Conservation (phyloP, 2,329 filamentous ascomycete species). For the Zymoseptoria ardabiliae region DNA sequence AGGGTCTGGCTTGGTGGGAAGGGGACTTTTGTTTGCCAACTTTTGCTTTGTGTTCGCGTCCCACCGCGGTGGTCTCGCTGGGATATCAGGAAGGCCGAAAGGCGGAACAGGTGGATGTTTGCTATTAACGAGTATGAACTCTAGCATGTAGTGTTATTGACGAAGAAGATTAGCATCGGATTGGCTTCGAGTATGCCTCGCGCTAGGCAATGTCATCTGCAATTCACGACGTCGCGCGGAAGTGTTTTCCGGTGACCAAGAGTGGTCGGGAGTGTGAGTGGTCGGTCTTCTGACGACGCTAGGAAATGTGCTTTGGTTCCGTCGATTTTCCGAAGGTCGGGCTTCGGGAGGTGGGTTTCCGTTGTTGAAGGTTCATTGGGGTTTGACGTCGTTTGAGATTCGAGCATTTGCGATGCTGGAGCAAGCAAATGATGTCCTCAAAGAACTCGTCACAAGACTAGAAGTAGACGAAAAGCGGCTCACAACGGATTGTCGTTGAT, state of each 20-base stretch:
- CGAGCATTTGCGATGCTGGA: too few relatives aligned
- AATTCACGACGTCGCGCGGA: not conserved
- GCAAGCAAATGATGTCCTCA: too few relatives aligned
- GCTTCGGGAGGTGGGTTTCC: not conserved
- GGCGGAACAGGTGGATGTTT: not conserved
- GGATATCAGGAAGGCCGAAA: not conserved
- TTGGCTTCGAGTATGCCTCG: not conserved
- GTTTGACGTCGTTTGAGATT: not conserved
- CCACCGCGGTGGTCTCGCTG: not conserved
- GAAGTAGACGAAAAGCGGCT: too few relatives aligned
- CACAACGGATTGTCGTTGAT: too few relatives aligned
- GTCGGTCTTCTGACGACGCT: not conserved
- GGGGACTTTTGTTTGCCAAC: too few relatives aligned
- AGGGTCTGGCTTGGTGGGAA: too few relatives aligned
- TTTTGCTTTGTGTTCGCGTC: not conserved
- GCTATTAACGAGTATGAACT: not conserved
- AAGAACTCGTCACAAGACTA: too few relatives aligned
- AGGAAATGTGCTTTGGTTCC: not conserved
- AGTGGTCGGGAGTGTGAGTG: not conserved
- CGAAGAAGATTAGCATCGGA: not conserved
- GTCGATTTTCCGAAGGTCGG: not conserved
- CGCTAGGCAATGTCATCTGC: not conserved
- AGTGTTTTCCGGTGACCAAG: not conserved
- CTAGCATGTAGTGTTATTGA: not conserved
- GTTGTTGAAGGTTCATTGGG: not conserved